phyloP scores from a whole-genome alignment of 768 basidiomycete genomes.

The Pisolithus tinctorius region DNA sequence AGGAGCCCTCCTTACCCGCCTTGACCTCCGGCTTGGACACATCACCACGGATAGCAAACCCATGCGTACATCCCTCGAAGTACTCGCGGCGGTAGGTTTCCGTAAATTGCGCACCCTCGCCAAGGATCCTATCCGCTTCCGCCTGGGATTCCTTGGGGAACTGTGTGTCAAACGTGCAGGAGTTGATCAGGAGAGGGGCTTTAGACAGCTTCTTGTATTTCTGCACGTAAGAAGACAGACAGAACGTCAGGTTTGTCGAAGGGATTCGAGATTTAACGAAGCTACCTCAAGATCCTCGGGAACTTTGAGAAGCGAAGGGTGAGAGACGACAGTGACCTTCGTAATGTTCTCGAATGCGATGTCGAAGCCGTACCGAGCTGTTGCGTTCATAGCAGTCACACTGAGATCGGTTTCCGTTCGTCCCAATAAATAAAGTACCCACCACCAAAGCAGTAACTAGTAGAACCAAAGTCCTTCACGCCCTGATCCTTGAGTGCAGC shows the following conservation, averaged over 20 bases:
- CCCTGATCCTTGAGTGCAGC: constrained; percentile 51
- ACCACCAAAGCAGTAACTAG: constrained; percentile 71
- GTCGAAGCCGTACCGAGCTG: constrained; percentile 54
- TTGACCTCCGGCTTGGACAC: constrained; percentile 43
- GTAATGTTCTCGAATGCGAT: constrained; percentile 50
- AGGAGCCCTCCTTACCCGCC: constrained; percentile 58
- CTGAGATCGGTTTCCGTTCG: neutral
- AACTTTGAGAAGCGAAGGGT: constrained; percentile 56
- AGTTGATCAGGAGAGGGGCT: constrained; percentile 62
- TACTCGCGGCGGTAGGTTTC: neutral
- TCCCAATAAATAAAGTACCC: constrained; percentile 4
- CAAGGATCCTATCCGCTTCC: neutral
- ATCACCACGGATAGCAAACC: constrained; percentile 47
- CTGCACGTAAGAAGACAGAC: constrained; percentile 23
- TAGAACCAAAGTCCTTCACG: constrained; percentile 49
- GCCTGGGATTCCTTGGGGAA: neutral
- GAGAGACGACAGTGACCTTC: constrained; percentile 43
- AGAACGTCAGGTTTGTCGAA: neutral
- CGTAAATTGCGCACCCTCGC: neutral
- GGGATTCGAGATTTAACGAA: neutral
- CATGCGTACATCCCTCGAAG: constrained; percentile 40
- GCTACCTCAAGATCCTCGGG: constrained; percentile 58
- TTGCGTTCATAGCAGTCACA: neutral
- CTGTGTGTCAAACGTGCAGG: constrained; percentile 42
- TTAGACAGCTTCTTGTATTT: constrained; percentile 40